Evolutionary conservation across 495 filamentous ascomycete species (phyloP).

Genomic region (Penicillium nucicola): DNA sequence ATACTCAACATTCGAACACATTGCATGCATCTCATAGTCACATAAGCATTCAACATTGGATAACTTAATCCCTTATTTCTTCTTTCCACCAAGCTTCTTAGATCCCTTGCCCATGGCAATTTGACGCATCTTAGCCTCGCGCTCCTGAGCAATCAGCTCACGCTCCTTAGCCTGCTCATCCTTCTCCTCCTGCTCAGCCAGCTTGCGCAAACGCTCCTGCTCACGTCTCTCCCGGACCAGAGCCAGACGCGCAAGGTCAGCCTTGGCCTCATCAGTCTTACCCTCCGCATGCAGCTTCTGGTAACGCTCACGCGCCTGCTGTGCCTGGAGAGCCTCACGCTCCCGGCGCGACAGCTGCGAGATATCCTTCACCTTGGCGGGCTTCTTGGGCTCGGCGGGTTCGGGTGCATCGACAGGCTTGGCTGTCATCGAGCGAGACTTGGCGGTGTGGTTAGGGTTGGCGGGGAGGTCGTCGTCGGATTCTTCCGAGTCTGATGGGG

Average conservation of each 20-base stretch:
- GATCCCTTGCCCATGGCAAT: conserved; percentile 27
- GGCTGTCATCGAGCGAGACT: conserved; percentile 58
- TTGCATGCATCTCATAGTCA: background rate
- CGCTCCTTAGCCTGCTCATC: conserved; percentile 55
- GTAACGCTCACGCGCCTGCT: conserved; percentile 85
- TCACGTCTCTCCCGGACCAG: conserved; percentile 83
- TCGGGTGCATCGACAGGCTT: conserved; percentile 41
- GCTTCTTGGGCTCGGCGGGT: conserved; percentile 24
- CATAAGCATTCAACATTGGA: conserved; percentile 2
- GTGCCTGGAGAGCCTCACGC: conserved; percentile 84
- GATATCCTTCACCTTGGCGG: conserved; percentile 33
- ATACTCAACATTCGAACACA: background rate
- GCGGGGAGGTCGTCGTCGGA: conserved; percentile 66
- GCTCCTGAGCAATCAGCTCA: conserved; percentile 27
- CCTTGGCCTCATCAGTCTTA: conserved; percentile 93
- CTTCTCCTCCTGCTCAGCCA: conserved; percentile 75
- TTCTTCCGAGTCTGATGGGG: conserved; percentile 63
- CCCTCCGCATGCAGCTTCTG: conserved; percentile 92
- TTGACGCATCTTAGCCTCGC: conserved; percentile 33
- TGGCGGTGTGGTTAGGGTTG: conserved; percentile 85
- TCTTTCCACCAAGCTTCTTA: conserved; percentile 40
- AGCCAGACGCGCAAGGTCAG: conserved; percentile 81
- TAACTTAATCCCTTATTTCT: conserved; percentile 29
- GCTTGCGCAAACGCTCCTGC: conserved; percentile 75
- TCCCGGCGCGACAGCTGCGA: conserved; percentile 74